These are phyloP conservation scores for Candida manassasensis DNA, from an alignment of 805 yeast species.

Conservation along the genomic window DNA sequence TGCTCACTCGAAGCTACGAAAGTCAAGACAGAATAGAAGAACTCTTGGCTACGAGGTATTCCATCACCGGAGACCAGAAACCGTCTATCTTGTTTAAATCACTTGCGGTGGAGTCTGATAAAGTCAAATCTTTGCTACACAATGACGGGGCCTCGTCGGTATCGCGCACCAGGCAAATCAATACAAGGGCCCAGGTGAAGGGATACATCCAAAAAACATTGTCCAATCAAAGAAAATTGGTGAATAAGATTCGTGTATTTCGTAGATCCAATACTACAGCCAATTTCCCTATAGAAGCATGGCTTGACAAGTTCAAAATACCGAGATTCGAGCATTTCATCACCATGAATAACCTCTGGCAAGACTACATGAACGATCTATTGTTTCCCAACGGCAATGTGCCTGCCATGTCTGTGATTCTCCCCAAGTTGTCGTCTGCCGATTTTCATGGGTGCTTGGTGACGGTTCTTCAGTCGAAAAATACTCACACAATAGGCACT, in stretches of 20 bases:
- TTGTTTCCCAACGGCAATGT: slow-evolving; percentile 29
- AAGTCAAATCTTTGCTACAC: slow-evolving; percentile 16
- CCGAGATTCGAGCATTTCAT: slow-evolving; percentile 47
- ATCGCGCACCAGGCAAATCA: slow-evolving; percentile 18
- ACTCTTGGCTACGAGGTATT: slow-evolving; percentile 42
- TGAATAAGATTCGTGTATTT: slow-evolving; percentile 32
- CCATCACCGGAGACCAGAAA: slow-evolving; percentile 43
- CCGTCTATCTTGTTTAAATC: slow-evolving; percentile 39
- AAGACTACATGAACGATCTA: slow-evolving; percentile 57
- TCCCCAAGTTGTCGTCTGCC: slow-evolving; percentile 64
- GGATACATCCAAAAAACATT: slow-evolving; percentile 34
- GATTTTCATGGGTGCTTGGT: slow-evolving; percentile 78
- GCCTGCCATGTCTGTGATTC: slow-evolving; percentile 26
- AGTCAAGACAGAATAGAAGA: slow-evolving; percentile 33
- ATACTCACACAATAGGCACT: slow-evolving; percentile 53
- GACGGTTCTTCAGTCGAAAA: slow-evolving; percentile 53
- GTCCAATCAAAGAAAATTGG: slow-evolving; percentile 34
- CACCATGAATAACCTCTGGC: slow-evolving; percentile 67
- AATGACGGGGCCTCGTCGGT: slow-evolving; percentile 8
- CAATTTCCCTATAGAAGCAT: slow-evolving; percentile 17
- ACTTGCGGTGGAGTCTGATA: slow-evolving; percentile 22
- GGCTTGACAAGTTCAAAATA: slow-evolving; percentile 23
- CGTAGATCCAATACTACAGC: slow-evolving; percentile 15
- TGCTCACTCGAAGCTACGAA: slow-evolving; percentile 42
- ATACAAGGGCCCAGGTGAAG: slow-evolving; percentile 39